Evolutionary conservation across 2,329 filamentous ascomycete genomes (phyloP), one percentile per base, ranked within the genome.

Genomic region (Mycocentrospora acerina): DNA sequence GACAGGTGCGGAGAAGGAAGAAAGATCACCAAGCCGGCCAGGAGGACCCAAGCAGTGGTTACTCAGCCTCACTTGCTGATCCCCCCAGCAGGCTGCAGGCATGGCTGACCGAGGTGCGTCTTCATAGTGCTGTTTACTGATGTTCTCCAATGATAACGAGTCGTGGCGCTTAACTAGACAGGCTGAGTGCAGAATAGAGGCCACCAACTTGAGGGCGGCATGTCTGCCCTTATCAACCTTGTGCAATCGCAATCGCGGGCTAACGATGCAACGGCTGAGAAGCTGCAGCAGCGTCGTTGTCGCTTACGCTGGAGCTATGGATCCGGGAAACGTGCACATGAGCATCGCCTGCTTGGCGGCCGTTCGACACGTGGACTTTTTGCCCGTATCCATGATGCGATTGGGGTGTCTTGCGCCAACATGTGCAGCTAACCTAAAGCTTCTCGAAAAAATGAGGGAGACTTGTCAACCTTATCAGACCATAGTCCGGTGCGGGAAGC

Each of bases 121-220:
- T 32, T 32, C 34, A 32, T 28, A 29, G 29, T 36, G 24, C 39
- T 26, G 22, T 47, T 24, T 26, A 30, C 26, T 24, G 32, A 13
- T 25, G 25, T 36, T 45, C 55, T 45, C 55, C 53, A 59, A 57
- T 56, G 32, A 46, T 12, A 37, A 28, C 24, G 19, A 34, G 24
- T 24, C 17, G 47, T 55, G 53, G 55, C 50, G 46, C 44, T 18
- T 27, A 28, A 24, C 45, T 44, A 51, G 46, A 46, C 29, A 37
- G 52, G 51, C 52, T 55, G 46, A 48, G 48, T 46, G 46, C 46
- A 42, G 43, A 30, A 26, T 32, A 13, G 24, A 26, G 34, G 39
- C 32, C 36, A 29, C 37, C 38, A 27, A 22, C 19, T 22, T 22
- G 19, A 22, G 19, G 19, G 19, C 19, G 19, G 19, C 5, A 5